Evolutionary conservation across 805 yeast species (phyloP).

Genomic region (Candida dajiaensis): DNA sequence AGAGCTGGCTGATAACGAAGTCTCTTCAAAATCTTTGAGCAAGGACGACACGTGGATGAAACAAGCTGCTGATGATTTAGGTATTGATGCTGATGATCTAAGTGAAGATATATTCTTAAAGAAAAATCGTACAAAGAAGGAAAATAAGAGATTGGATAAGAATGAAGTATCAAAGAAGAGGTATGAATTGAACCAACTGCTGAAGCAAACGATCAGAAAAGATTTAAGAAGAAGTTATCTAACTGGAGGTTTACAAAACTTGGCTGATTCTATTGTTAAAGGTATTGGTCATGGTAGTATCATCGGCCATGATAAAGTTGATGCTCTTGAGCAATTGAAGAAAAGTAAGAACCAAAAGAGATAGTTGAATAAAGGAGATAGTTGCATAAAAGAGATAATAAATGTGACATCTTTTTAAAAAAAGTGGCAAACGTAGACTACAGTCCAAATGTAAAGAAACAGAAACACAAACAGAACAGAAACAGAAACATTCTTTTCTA

Average conservation of each 20-base stretch:
- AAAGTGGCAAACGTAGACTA: background rate
- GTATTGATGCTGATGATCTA: constrained; percentile 63
- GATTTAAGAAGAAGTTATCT: constrained; percentile 65
- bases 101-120: constrained; percentile 66
- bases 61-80: constrained; percentile 91
- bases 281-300: constrained; percentile 63
- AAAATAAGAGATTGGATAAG: constrained; percentile 45
- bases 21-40: constrained; percentile 49
- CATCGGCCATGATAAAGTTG: constrained; percentile 60
- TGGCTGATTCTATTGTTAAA: constrained; percentile 70
- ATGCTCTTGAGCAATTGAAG: constrained; percentile 62
- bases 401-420: background rate
- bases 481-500: background rate
- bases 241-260: constrained; percentile 71
- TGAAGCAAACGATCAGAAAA: constrained; percentile 52
- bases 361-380: background rate
- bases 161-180: constrained; percentile 41
- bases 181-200: constrained; percentile 46
- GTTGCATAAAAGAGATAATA: no score
- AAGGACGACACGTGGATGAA: constrained; percentile 79
- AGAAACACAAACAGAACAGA: background rate
- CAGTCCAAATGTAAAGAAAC: background rate
- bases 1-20: constrained; percentile 67
- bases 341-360: constrained; percentile 9
- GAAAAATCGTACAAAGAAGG: constrained; percentile 53